These are phyloP conservation scores for Magnaporthales sp. DNA, from an alignment of 2,329 filamentous ascomycete species.

Conservation along the genomic window DNA sequence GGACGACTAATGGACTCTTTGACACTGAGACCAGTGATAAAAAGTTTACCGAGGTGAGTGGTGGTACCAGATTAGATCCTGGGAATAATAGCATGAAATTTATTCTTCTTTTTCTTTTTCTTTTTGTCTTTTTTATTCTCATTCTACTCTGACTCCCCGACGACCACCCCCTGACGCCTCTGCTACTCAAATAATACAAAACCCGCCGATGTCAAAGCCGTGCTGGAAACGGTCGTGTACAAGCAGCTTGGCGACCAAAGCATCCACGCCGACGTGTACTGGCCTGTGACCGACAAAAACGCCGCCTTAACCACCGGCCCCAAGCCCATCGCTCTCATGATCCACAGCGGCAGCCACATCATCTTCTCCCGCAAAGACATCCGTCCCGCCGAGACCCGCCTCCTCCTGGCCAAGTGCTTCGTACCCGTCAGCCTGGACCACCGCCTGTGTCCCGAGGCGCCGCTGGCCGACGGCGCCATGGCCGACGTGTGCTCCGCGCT, in stretches of 20 bases:
- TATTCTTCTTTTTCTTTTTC: no score
- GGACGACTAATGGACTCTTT: no score
- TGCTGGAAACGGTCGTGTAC: constrained; percentile 13
- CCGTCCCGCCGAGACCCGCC: constrained; percentile 24
- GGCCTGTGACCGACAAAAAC: constrained; percentile 13
- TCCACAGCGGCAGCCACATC: constrained; percentile 34
- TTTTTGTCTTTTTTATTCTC: no score
- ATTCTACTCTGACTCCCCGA: no score
- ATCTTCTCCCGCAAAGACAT: constrained; percentile 28
- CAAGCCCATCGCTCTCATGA: constrained; percentile 27
- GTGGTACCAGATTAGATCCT: no score
- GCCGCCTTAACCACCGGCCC: not conserved
- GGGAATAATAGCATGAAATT: no score
- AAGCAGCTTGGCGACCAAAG: constrained; percentile 12
- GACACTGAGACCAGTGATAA: not conserved
- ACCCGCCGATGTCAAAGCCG: not conserved
- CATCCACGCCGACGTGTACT: constrained; percentile 25
- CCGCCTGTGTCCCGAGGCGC: constrained; percentile 38
- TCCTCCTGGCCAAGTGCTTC: constrained; percentile 28
- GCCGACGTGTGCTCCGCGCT: constrained; percentile 33
- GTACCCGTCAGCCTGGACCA: constrained; percentile 41
- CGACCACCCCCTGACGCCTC: no score
- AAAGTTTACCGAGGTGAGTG: not conserved
- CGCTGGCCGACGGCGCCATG: constrained; percentile 35
- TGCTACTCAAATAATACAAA: not conserved